Evolutionary conservation across 208 protist species (phyloP), one percentile per base, ranked within the genome.

Genomic region (Acanthamoeba lenticulata): DNA sequence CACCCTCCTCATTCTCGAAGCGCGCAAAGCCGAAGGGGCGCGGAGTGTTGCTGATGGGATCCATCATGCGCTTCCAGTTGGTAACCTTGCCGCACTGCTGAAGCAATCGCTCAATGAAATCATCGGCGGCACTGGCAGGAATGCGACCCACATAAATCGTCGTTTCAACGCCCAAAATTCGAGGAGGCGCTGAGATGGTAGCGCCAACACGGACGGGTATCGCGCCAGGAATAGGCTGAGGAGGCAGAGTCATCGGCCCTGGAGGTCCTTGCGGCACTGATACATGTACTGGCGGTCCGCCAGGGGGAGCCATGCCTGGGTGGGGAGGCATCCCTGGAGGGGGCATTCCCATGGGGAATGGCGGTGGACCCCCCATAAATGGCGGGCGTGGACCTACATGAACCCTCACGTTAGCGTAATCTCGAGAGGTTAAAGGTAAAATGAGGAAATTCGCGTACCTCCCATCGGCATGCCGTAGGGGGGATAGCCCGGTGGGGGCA

Each of bases 71-170:
- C 21, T 93, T 95, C 95, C 95, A 96, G 19, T 94, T 86, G 1
- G 36, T 24, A 17, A 95, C 79, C n/a, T 44, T 93, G 24, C 95
- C 95, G 86, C 95, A 96, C 44, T 81, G 36, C 27, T 94, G 93
- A 9, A 96, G 62, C 24, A 96, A 36, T 17, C 32, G 55, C 57
- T 65, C 72, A 11, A 96, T 60, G 67, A 95, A 96, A 81, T 83
- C 79, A 93, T 96, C 95, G 32, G 89, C 65, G 36, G 93, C 90
- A 36, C 47, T 72, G 27, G 93, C 27, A 29, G 94, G 52, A 42
- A 96, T 95, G 44, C 88, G 94, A 21, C 95, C 95, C 24, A 96
- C 90, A 62, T 95, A 96, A 15, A 92, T 79, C 34, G 94, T 94
- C 29, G 93, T 95, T 19, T 88, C 67, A 1, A 77, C 67, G 67